Evolutionary conservation across 1,284 basidiomycete genomes (phyloP).

Genomic region (Microbotryomycetes sp.): DNA sequence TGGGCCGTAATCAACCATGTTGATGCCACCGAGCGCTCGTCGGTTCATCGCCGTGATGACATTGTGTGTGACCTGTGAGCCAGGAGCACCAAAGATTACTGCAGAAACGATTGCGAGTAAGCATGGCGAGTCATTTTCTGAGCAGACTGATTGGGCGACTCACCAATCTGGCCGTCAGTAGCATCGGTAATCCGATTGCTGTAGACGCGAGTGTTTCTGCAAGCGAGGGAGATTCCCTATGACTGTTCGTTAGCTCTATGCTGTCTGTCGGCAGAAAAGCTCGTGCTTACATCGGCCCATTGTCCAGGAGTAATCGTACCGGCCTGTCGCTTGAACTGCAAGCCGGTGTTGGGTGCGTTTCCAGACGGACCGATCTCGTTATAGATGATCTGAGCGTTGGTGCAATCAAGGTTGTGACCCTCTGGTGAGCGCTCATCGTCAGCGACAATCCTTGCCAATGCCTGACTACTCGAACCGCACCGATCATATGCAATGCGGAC

Average conservation of each 20-base stretch:
- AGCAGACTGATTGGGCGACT: neutral
- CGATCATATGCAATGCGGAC: slow-evolving; percentile 30
- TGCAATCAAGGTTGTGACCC: slow-evolving; percentile 25
- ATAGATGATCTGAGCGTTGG: slow-evolving; percentile 25
- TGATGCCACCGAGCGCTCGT: slow-evolving; percentile 60
- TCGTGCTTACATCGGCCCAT: slow-evolving; percentile 8
- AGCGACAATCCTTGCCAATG: neutral
- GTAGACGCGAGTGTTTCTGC: slow-evolving; percentile 56
- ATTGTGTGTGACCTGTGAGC: slow-evolving; percentile 63
- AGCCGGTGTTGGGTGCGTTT: slow-evolving; percentile 25
- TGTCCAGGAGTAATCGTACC: slow-evolving; percentile 9
- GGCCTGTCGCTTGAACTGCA: slow-evolving; percentile 17
- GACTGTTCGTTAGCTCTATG: slow-evolving; percentile 50
- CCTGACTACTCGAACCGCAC: slow-evolving; percentile 10
- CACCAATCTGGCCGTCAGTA: slow-evolving; percentile 50
- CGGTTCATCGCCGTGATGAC: slow-evolving; percentile 50
- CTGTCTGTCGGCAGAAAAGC: neutral
- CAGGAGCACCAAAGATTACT: slow-evolving; percentile 74
- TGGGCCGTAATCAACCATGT: slow-evolving; percentile 66
- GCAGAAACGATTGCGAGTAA: neutral
- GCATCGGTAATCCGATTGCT: slow-evolving; percentile 62
- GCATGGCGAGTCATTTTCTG: neutral
- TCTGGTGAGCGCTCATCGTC: slow-evolving; percentile 4
- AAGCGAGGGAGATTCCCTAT: slow-evolving; percentile 73
- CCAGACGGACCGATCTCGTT: slow-evolving; percentile 35